These are phyloP conservation scores for Thielaviopsis populi DNA, from an alignment of 2,329 filamentous ascomycete genomes.

Conservation along the genomic window DNA sequence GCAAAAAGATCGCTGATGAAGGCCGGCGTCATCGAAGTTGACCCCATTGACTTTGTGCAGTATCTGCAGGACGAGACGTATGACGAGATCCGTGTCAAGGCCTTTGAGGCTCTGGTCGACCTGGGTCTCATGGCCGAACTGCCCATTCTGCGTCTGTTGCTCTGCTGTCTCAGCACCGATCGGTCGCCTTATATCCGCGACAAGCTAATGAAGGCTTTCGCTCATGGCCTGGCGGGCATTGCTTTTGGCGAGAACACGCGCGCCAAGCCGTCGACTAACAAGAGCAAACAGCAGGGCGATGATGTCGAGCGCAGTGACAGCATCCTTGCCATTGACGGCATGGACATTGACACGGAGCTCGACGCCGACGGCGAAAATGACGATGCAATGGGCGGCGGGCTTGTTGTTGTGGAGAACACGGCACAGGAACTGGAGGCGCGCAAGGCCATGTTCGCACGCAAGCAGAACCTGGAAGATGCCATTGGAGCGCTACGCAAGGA, in stretches of 20 bases:
- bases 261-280: slow-evolving; percentile 7
- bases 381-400: slow-evolving; percentile 19
- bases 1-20: slow-evolving; percentile 50
- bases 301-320: slow-evolving; percentile 10
- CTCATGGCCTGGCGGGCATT: slow-evolving; percentile 44
- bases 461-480: slow-evolving; percentile 46
- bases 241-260: slow-evolving; percentile 40
- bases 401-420: slow-evolving; percentile 29
- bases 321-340: slow-evolving; percentile 14
- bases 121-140: slow-evolving; percentile 45
- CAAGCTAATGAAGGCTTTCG: slow-evolving; percentile 43
- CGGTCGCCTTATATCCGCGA: slow-evolving; percentile 48
- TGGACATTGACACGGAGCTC: slow-evolving; percentile 22
- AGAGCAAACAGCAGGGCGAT: neutral
- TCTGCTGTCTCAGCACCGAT: slow-evolving; percentile 45
- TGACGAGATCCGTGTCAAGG: slow-evolving; percentile 50
- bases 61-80: slow-evolving; percentile 50
- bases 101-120: slow-evolving; percentile 48
- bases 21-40: slow-evolving; percentile 41
- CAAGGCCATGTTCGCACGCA: slow-evolving; percentile 48
- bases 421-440: slow-evolving; percentile 38
- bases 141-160: slow-evolving; percentile 39
- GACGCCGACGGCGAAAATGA: slow-evolving; percentile 20
- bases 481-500: slow-evolving; percentile 30
- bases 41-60: slow-evolving; percentile 42